Evolutionary conservation across 805 yeast species (phyloP).

Genomic region (Yarrowia keelungensis): DNA sequence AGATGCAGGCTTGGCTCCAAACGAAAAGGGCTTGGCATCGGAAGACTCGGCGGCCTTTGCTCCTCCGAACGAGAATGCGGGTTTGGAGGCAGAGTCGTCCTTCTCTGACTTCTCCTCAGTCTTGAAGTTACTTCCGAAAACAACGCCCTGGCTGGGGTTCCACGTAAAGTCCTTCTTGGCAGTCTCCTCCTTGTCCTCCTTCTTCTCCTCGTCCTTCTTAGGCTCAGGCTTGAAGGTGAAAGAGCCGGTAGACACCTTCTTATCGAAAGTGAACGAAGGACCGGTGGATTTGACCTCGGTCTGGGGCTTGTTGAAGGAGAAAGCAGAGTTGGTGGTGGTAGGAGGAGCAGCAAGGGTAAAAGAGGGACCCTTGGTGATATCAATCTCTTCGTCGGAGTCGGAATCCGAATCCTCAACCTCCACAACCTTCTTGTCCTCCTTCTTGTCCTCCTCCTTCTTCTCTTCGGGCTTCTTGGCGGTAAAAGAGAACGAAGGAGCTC

Average conservation of each 20-base stretch:
- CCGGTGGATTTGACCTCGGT: conserved; percentile 32
- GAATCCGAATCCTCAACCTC: conserved; percentile 52
- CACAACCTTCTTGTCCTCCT: conserved; percentile 46
- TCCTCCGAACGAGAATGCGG: conserved; percentile 39
- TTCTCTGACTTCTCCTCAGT: conserved; percentile 24
- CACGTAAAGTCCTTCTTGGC: conserved; percentile 44
- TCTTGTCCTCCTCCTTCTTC: conserved; percentile 12
- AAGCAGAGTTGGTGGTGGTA: conserved; percentile 59
- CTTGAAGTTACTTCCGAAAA: conserved; percentile 42
- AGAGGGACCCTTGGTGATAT: conserved; percentile 73
- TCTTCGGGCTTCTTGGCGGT: conserved; percentile 52
- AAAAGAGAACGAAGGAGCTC: conserved; percentile 6
- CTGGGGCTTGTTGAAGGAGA: conserved; percentile 51
- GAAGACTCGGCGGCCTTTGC: background rate
- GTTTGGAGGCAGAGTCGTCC: conserved; percentile 42
- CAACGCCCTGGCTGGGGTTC: conserved; percentile 49
- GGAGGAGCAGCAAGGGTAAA: conserved; percentile 61
- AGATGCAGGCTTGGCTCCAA: conserved; percentile 2
- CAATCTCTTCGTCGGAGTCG: conserved; percentile 64
- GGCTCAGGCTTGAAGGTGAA: conserved; percentile 43
- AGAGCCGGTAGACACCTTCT: conserved; percentile 34
- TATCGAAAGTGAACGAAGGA: conserved; percentile 43
- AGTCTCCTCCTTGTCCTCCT: background rate
- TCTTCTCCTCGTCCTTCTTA: background rate
- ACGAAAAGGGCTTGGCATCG: conserved; percentile 3